phyloP scores from a whole-genome alignment of 163 green algal species.

The Chlorella variabilis region DNA sequence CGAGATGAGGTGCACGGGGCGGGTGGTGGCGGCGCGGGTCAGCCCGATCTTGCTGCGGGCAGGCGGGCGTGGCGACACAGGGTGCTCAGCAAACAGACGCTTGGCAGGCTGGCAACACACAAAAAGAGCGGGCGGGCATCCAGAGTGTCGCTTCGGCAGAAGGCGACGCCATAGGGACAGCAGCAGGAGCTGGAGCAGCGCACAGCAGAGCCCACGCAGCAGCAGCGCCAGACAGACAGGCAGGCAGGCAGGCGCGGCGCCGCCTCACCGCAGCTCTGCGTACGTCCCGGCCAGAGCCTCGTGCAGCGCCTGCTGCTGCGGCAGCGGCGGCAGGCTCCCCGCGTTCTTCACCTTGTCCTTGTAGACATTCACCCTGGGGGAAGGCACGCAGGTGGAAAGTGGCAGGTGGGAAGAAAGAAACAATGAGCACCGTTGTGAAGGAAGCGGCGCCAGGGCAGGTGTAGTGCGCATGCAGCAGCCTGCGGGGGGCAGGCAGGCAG shows the following conservation, averaged over 20 bases:
- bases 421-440: too few relatives aligned
- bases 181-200: not conserved
- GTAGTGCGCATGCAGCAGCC: too few relatives aligned
- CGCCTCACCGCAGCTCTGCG: slow-evolving; percentile 41
- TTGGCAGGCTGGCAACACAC: too few relatives aligned
- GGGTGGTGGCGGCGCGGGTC: slow-evolving; percentile 7
- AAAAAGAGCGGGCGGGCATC: too few relatives aligned
- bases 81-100: too few relatives aligned
- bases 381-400: not conserved
- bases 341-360: slow-evolving; percentile 68
- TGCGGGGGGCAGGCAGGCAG: too few relatives aligned
- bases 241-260: slow-evolving; percentile 1
- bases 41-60: slow-evolving; percentile 28
- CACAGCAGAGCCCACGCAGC: not conserved
- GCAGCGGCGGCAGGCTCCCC: slow-evolving; percentile 63
- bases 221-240: not conserved
- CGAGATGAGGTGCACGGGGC: slow-evolving; percentile 38
- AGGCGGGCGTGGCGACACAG: too few relatives aligned
- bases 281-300: slow-evolving; percentile 65
- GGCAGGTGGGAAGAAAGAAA: too few relatives aligned
- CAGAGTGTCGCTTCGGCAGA: too few relatives aligned
- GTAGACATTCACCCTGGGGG: slow-evolving; percentile 79
- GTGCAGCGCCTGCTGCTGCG: slow-evolving; percentile 53
- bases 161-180: not conserved
- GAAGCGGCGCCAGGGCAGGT: too few relatives aligned